phyloP scores from a whole-genome alignment of 139 green algal genomes.

The Tetradesmus obliquus region DNA sequence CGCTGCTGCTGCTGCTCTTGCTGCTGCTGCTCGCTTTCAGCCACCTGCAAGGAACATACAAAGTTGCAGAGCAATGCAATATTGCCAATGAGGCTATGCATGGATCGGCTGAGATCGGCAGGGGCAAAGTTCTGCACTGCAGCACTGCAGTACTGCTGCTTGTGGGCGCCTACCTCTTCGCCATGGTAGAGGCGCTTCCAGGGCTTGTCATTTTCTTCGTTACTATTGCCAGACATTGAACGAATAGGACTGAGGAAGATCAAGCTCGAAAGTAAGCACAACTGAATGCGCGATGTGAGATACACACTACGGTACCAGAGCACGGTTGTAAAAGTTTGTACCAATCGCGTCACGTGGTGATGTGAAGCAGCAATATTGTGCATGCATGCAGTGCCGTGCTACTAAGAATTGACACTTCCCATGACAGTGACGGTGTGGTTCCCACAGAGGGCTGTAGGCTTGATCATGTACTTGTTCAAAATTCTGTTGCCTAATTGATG shows the following conservation, averaged over 20 bases:
- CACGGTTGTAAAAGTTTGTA: no score
- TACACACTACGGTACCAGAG: background rate
- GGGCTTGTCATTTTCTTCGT: constrained; percentile 27
- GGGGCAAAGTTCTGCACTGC: background rate
- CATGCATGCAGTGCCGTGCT: background rate
- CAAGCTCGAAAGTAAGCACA: no score
- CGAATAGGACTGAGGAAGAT: background rate
- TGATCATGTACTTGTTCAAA: background rate
- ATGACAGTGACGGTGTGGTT: background rate
- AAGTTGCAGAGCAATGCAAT: background rate
- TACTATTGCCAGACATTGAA: background rate
- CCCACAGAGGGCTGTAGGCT: background rate
- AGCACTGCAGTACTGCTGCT: background rate
- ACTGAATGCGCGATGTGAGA: background rate
- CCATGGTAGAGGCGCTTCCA: constrained; percentile 29
- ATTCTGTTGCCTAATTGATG: background rate
- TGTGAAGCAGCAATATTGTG: no score
- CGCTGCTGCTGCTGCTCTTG: constrained; percentile 17
- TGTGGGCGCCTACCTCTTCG: background rate
- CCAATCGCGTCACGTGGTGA: no score
- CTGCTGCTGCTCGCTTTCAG: background rate
- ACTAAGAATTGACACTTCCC: background rate
- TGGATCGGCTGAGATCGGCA: background rate
- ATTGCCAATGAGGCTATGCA: background rate
- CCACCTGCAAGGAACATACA: background rate